A percentile compares a stretch with the other conserved stretches of the same genome.
Evolutionary conservation across 345 rosid genomes (phyloP).

Genomic region (Sonneratia caseolaris): DNA sequence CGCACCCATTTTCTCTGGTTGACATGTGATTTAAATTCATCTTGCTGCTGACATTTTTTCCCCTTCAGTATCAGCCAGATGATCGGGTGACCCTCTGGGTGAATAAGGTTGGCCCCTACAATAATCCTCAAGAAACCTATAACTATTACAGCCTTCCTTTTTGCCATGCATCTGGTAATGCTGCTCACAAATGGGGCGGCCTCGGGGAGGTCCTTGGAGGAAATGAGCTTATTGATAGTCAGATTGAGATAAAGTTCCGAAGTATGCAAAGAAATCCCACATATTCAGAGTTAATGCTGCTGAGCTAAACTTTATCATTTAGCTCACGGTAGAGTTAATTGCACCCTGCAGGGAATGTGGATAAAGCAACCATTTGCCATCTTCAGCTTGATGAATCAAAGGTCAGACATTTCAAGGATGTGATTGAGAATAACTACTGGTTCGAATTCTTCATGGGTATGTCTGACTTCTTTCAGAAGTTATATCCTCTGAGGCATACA

Average conservation of each 20-base stretch:
- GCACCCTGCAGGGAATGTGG: constrained; percentile 45
- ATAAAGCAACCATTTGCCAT: constrained; percentile 45
- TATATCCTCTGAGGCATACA: background rate
- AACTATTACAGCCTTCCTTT: constrained; percentile 98
- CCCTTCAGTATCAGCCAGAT: constrained; percentile 63
- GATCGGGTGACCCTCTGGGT: constrained; percentile 94
- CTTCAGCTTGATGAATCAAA: constrained; percentile 54
- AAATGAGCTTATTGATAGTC: constrained; percentile 96
- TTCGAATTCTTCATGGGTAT: constrained; percentile 94
- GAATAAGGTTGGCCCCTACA: constrained; percentile 97
- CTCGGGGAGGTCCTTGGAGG: constrained; percentile 99
- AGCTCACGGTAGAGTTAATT: background rate
- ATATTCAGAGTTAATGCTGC: constrained; percentile 3
- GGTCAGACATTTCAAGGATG: constrained; percentile 79
- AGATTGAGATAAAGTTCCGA: constrained; percentile 65
- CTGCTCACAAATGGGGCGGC: constrained; percentile 98
- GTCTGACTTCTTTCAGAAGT: constrained; percentile 18
- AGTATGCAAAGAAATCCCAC: constrained; percentile 38
- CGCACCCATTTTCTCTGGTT: background rate
- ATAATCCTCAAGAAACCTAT: constrained; percentile 99
- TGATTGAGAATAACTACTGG: constrained; percentile 84
- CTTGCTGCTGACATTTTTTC: constrained; percentile 1
- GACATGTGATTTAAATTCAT: background rate
- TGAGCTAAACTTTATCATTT: background rate
- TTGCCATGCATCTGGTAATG: constrained; percentile 53